A percentile compares a stretch with the other conserved stretches of the same genome.
These are phyloP conservation scores for Colletotrichum zoysiae DNA, from an alignment of 2,329 filamentous ascomycete genomes.

Conservation along the genomic window DNA sequence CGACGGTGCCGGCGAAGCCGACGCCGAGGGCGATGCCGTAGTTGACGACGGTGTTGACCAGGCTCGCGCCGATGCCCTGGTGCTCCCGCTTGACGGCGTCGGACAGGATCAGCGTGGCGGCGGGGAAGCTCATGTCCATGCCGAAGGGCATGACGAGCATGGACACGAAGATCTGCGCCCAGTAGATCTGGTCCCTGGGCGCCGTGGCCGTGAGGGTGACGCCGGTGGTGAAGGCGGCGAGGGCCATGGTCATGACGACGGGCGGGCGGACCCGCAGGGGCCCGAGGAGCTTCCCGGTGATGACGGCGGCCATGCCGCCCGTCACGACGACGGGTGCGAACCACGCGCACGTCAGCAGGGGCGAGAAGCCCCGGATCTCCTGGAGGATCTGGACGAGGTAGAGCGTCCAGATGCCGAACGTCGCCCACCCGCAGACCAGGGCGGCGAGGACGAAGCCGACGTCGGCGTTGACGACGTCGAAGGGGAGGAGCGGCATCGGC, in stretches of 20 bases:
- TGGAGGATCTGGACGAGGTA: slow-evolving; percentile 65
- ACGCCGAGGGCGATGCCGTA: slow-evolving; percentile 76
- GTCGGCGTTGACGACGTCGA: slow-evolving; percentile 61
- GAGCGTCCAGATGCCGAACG: slow-evolving; percentile 66
- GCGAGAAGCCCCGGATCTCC: slow-evolving; percentile 55
- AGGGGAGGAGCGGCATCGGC: slow-evolving; percentile 68
- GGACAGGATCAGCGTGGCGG: slow-evolving; percentile 70
- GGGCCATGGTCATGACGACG: slow-evolving; percentile 59
- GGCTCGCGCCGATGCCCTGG: slow-evolving; percentile 61
- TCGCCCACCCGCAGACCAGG: slow-evolving; percentile 66
- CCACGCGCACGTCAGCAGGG: slow-evolving; percentile 59
- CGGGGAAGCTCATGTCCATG: slow-evolving; percentile 77
- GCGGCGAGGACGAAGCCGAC: slow-evolving; percentile 68
- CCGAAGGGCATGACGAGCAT: slow-evolving; percentile 71
- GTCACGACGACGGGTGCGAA: slow-evolving; percentile 59
- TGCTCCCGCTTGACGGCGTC: slow-evolving; percentile 62
- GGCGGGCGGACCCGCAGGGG: slow-evolving; percentile 52
- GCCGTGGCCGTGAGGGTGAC: slow-evolving; percentile 59
- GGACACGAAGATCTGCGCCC: slow-evolving; percentile 72
- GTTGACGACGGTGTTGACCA: slow-evolving; percentile 76
- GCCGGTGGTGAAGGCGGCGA: slow-evolving; percentile 58
- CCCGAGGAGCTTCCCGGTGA: slow-evolving; percentile 58
- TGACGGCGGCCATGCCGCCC: slow-evolving; percentile 59
- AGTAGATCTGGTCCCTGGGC: slow-evolving; percentile 70
- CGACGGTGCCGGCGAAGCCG: slow-evolving; percentile 75